phyloP scores from a whole-genome alignment of 2,329 filamentous ascomycete genomes.

The Clarireedia monteithiana region DNA sequence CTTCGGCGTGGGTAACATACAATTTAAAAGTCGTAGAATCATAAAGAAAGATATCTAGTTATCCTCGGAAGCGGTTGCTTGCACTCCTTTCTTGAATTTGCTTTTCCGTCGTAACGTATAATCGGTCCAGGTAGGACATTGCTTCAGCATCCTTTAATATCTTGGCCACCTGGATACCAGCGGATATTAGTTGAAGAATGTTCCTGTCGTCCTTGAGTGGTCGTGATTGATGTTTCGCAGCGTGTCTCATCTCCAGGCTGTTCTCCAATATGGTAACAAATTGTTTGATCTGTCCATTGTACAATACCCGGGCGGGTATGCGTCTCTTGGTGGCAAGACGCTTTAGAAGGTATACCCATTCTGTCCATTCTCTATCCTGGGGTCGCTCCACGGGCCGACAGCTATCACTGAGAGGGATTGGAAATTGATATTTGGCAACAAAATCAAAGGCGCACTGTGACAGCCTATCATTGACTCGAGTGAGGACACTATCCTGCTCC shows the following conservation, averaged over 20 bases:
- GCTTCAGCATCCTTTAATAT: slow-evolving; percentile 61
- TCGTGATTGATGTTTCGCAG: slow-evolving; percentile 74
- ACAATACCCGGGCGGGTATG: slow-evolving; percentile 75
- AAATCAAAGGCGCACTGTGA: slow-evolving; percentile 86
- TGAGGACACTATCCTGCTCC: slow-evolving; percentile 76
- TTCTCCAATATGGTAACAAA: slow-evolving; percentile 84
- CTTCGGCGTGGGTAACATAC: slow-evolving; percentile 4
- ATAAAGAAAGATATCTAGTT: slow-evolving; percentile 11
- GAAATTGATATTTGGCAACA: slow-evolving; percentile 85
- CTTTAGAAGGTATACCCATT: slow-evolving; percentile 86
- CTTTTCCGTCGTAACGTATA: slow-evolving; percentile 77
- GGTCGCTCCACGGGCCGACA: slow-evolving; percentile 70
- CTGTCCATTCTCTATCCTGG: slow-evolving; percentile 79
- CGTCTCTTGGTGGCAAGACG: slow-evolving; percentile 77
- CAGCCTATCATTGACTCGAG: slow-evolving; percentile 74
- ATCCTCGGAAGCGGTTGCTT: slow-evolving; percentile 24
- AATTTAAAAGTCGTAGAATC: slow-evolving; percentile 21
- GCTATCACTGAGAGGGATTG: slow-evolving; percentile 69
- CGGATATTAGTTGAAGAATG: slow-evolving; percentile 79
- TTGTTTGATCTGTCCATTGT: slow-evolving; percentile 87
- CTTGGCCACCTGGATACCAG: slow-evolving; percentile 79
- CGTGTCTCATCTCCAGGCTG: slow-evolving; percentile 80
- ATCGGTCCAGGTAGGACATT: slow-evolving; percentile 48
- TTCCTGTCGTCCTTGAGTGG: slow-evolving; percentile 84
- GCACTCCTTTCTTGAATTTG: slow-evolving; percentile 62